These are phyloP conservation scores for Ophiobolus disseminans DNA, from an alignment of 2,329 filamentous ascomycete species.

Conservation along the genomic window DNA sequence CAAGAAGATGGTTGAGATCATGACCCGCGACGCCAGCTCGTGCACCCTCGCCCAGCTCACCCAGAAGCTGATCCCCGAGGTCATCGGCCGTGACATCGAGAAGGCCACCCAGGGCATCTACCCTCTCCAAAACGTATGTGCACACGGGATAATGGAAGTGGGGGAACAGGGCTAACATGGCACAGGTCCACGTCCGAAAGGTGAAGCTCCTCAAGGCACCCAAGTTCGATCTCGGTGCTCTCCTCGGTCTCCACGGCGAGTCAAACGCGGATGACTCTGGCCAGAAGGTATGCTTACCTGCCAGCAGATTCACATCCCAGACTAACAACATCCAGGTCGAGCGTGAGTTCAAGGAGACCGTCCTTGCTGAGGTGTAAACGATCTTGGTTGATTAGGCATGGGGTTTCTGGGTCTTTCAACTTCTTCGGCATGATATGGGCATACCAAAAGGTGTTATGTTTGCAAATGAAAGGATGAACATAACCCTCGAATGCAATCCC, in stretches of 20 bases:
- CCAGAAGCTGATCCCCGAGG: slow-evolving; percentile 98
- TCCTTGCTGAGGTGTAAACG: slow-evolving; percentile 90
- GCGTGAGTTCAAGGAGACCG: slow-evolving; percentile 98
- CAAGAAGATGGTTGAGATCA: slow-evolving; percentile 99
- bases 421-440: slow-evolving; percentile 51
- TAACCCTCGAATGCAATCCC: slow-evolving; percentile 43
- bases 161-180: slow-evolving; percentile 25
- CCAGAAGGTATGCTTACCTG: slow-evolving; percentile 75
- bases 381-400: slow-evolving; percentile 45
- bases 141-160: slow-evolving; percentile 18
- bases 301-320: not conserved
- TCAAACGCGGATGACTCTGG: slow-evolving; percentile 94
- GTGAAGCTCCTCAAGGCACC: slow-evolving; percentile 98
- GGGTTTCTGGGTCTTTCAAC: slow-evolving; percentile 49
- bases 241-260: slow-evolving; percentile 97
- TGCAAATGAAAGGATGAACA: slow-evolving; percentile 50
- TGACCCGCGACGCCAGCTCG: slow-evolving; percentile 90
- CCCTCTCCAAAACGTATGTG: slow-evolving; percentile 92
- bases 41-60: slow-evolving; percentile 97
- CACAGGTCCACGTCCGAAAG: slow-evolving; percentile 98
- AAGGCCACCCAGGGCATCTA: slow-evolving; percentile 99
- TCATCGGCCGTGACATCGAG: slow-evolving; percentile 99
- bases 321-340: slow-evolving; percentile 59
- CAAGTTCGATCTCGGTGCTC: slow-evolving; percentile 97
- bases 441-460: slow-evolving; percentile 54